Base-by-base conservation (phyloP, 2,329 filamentous ascomycete genomes). In the Aspergillus texensis region DNA sequence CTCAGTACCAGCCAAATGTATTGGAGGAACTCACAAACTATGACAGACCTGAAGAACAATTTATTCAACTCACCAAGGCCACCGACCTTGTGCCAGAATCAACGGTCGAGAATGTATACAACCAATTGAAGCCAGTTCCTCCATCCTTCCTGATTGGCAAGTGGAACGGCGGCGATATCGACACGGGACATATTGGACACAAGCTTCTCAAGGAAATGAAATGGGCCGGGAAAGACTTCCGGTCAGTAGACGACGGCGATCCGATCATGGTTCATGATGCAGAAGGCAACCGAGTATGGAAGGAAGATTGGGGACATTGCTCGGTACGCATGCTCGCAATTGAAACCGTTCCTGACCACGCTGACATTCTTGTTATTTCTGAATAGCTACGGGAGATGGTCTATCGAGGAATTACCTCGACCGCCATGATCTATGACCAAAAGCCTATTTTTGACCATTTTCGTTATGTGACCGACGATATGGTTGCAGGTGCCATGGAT, bases 361-460 rank as follows among this genome's bases (percentile, higher is more conserved):
- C 16, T 26, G 14, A 52, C 26, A 19, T 3, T n/a, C 1, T 12
- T 28, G 10, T 19, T 52, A 9, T 26, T 16, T 32, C 14, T 11
- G 28, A 2, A 8, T 26, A 68, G 64, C 54, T 68, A 24, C 63
- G 66, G 19, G 62, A 67, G 39, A 54, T 70, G 21, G 65, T 70
- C n/a, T 69, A 58, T 48, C 57, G 69, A 1, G 64, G 62, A 11
- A 53, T 57, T 5, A 11, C 68, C 5, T 68, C 68, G 3, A 66
- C 65, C 14, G 65, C 67, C 4, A 68, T 71, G 67, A 57, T 71
- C 9, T 68, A 71, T 26, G 65, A 68, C 53, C 52, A 67, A 11
- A 54, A 60, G n/a, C 65, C 69, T 3, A 67, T 70, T 26, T 68
- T 71, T 45, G 70, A 71, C 55, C 65, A 71, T 28, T 70, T 70